Percentiles rank a stretch among this genome's conserved stretches.
Evolutionary conservation across 768 basidiomycete genomes (phyloP).

Genomic region (Leccinum olivaceopallidum): DNA sequence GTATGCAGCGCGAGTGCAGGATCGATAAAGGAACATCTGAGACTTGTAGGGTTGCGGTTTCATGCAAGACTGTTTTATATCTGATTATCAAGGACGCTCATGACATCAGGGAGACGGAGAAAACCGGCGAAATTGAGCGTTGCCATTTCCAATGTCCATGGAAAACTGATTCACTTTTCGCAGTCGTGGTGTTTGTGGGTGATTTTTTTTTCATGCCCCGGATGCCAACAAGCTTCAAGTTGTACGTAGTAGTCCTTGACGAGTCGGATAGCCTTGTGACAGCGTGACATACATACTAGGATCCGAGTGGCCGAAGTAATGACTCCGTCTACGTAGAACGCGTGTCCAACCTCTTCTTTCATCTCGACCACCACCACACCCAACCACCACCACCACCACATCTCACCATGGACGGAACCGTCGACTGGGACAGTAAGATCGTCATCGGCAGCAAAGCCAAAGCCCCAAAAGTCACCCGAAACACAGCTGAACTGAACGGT

Average conservation of each 20-base stretch:
- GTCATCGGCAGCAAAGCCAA: slow-evolving; percentile 73
- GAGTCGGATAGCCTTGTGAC: neutral
- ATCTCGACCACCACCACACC: slow-evolving; percentile 18
- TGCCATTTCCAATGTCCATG: neutral
- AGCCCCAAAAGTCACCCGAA: slow-evolving; percentile 65
- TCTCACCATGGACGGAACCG: slow-evolving; percentile 43
- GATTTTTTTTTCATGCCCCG: too few species aligned
- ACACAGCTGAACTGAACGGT: slow-evolving; percentile 58
- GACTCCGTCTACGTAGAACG: neutral
- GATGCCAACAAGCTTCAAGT: too few species aligned
- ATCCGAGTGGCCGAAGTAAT: neutral
- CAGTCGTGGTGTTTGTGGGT: too few species aligned
- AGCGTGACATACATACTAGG: slow-evolving; percentile 2
- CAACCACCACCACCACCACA: neutral
- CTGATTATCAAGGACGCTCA: neutral
- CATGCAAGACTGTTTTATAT: neutral
- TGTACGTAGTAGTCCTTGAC: too few species aligned
- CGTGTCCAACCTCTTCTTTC: slow-evolving; percentile 1
- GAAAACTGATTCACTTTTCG: neutral
- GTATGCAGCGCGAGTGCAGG: neutral
- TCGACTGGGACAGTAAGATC: slow-evolving; percentile 69
- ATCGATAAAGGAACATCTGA: neutral
- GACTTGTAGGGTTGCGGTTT: neutral
- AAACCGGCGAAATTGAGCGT: neutral
- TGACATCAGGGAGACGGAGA: neutral